Conservation (phyloP, 177 flowering plant species). For the Vitis hybrid region DNA sequence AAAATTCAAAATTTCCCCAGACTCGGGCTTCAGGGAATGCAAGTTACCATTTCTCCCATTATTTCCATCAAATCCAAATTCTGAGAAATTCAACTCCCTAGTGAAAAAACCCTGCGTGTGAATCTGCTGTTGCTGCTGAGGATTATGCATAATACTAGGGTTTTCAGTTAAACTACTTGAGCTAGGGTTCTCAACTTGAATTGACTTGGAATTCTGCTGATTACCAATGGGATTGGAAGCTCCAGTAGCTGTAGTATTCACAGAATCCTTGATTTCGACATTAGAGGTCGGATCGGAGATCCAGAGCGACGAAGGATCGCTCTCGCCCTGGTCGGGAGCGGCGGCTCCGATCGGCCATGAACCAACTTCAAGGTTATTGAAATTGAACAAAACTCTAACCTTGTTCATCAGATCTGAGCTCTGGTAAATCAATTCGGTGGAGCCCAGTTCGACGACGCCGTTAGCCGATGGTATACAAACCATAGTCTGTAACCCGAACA, state of each 20-base stretch:
- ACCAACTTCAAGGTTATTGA: constrained; percentile 32
- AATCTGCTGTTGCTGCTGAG: constrained; percentile 18
- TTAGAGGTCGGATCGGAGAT: constrained; percentile 51
- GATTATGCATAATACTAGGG: constrained; percentile 31
- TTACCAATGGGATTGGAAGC: neutral
- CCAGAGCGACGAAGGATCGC: constrained; percentile 76
- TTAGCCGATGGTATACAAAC: constrained; percentile 70
- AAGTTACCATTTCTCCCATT: constrained; percentile 29
- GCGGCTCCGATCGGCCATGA: constrained; percentile 27
- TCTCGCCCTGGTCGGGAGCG: constrained; percentile 41
- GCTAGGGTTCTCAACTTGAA: constrained; percentile 38
- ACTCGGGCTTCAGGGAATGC: constrained; percentile 54
- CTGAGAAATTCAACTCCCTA: constrained; percentile 64
- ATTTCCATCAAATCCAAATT: constrained; percentile 45
- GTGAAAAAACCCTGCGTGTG: constrained; percentile 36
- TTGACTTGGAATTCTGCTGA: constrained; percentile 29
- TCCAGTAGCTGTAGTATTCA: neutral
- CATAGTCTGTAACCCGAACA: constrained; percentile 76
- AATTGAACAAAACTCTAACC: constrained; percentile 68
- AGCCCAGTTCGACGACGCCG: constrained; percentile 91
- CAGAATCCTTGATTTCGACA: constrained; percentile 26
- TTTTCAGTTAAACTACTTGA: constrained; percentile 43
- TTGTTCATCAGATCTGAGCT: constrained; percentile 75
- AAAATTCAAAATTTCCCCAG: constrained; percentile 73
- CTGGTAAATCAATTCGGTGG: constrained; percentile 65